A percentile compares a stretch with the other conserved stretches of the same genome.
Evolutionary conservation across 164 flowering plant genomes (phyloP).

Genomic region (Magnolia sinica): DNA sequence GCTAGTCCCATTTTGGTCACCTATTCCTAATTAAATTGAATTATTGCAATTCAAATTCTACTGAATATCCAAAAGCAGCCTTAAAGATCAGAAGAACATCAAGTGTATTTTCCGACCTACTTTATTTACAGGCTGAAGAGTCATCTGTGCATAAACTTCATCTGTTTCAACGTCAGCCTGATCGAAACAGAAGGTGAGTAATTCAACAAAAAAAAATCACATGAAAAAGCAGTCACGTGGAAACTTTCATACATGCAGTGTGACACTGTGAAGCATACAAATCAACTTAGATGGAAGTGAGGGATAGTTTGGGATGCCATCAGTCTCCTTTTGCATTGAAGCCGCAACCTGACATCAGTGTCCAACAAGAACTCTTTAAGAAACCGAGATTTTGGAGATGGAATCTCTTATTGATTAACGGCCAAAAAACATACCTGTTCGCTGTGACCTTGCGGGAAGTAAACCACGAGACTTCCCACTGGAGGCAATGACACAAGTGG

Average conservation of each 20-base stretch:
- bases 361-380: conserved; percentile 1
- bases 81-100: neutral
- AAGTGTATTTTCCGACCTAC: conserved; percentile 31
- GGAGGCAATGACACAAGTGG: conserved; percentile 92
- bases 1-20: neutral
- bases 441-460: conserved; percentile 99
- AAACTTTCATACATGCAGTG: conserved; percentile 70
- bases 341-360: conserved; percentile 79
- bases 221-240: neutral
- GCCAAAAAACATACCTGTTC: conserved; percentile 62
- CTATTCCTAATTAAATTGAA: neutral
- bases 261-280: conserved; percentile 87
- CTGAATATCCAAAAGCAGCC: neutral
- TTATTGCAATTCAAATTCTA: neutral
- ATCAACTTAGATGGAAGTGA: conserved; percentile 91
- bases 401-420: neutral
- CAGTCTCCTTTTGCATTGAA: conserved; percentile 89
- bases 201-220: neutral
- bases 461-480: conserved; percentile 90
- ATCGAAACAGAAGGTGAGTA: conserved; percentile 7
- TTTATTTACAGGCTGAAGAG: conserved; percentile 90
- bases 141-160: conserved; percentile 97
- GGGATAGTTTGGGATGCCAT: conserved; percentile 86
- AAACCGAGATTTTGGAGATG: neutral
- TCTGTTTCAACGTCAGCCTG: conserved; percentile 97